Evolutionary conservation across 2,329 filamentous ascomycete species (phyloP).

Genomic region (Xylaria sp.): DNA sequence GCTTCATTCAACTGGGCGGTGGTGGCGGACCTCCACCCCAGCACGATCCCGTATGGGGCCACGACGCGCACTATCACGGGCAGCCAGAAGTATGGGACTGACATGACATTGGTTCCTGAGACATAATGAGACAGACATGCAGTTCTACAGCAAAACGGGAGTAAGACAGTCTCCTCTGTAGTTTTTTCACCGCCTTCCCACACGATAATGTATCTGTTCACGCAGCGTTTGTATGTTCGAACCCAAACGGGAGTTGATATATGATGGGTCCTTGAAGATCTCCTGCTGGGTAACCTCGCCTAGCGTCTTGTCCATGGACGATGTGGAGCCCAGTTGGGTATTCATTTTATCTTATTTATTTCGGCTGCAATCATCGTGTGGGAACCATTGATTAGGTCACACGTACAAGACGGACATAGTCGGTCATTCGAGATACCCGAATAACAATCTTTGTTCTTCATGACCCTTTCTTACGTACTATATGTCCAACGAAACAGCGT

Average conservation of each 20-base stretch:
- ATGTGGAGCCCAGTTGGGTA: background rate
- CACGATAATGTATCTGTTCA: constrained; percentile 25
- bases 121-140: constrained; percentile 5
- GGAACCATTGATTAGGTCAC: constrained; percentile 1
- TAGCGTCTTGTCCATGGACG: constrained; percentile 8
- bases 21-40: constrained; percentile 35
- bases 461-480: background rate
- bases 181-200: background rate
- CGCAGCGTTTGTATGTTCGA: constrained; percentile 14
- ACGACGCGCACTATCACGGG: constrained; percentile 19
- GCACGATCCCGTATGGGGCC: constrained; percentile 37
- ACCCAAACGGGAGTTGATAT: constrained; percentile 5
- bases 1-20: constrained; percentile 46
- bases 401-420: constrained; percentile 13
- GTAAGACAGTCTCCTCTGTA: constrained; percentile 9
- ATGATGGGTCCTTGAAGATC: constrained; percentile 4
- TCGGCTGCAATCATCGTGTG: background rate
- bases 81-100: constrained; percentile 31
- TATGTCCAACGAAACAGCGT: background rate
- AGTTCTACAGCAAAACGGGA: background rate
- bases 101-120: constrained; percentile 1
- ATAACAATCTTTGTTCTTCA: background rate
- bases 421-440: constrained; percentile 27
- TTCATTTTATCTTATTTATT: background rate
- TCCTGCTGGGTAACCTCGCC: constrained; percentile 8